Evolutionary conservation across 495 filamentous ascomycete species (phyloP).

Genomic region (Evernia prunastri): DNA sequence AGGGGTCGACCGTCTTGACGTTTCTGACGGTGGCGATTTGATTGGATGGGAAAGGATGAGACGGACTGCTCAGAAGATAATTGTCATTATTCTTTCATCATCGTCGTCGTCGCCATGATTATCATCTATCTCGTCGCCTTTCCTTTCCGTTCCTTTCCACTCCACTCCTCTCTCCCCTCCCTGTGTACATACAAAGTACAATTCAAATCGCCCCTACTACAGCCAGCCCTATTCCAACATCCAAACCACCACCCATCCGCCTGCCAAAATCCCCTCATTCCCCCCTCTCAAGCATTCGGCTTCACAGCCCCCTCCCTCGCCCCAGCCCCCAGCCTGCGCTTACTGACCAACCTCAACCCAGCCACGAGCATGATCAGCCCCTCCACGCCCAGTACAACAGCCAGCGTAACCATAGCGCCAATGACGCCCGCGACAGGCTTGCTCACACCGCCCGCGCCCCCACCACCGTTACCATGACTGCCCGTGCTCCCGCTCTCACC

Average conservation of each 20-base stretch:
- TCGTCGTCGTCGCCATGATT: too few relatives aligned
- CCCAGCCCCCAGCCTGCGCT: slow-evolving; percentile 25
- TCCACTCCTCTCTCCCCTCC: too few relatives aligned
- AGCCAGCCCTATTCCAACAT: not conserved
- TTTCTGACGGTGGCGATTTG: too few relatives aligned
- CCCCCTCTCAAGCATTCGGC: not conserved
- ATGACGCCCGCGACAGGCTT: slow-evolving; percentile 50
- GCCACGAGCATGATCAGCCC: slow-evolving; percentile 41
- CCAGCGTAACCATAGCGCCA: slow-evolving; percentile 57
- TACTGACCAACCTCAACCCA: slow-evolving; percentile 40
- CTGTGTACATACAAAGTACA: too few relatives aligned
- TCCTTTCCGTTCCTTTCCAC: too few relatives aligned
- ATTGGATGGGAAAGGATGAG: too few relatives aligned
- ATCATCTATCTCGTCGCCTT: too few relatives aligned
- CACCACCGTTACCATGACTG: not conserved
- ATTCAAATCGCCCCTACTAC: too few relatives aligned
- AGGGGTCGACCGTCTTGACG: too few relatives aligned
- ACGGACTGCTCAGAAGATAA: too few relatives aligned
- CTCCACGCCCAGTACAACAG: slow-evolving; percentile 44
- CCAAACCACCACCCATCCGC: not conserved
- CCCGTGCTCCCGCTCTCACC: slow-evolving; percentile 17
- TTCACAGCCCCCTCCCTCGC: not conserved
- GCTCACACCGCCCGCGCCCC: slow-evolving; percentile 28
- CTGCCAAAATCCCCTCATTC: not conserved
- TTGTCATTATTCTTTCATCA: too few relatives aligned